A percentile compares a stretch with the other conserved stretches of the same genome.
These are phyloP conservation scores for Phytophthora lateralis DNA, from an alignment of 352 stramenopile genomes.

Conservation along the genomic window DNA sequence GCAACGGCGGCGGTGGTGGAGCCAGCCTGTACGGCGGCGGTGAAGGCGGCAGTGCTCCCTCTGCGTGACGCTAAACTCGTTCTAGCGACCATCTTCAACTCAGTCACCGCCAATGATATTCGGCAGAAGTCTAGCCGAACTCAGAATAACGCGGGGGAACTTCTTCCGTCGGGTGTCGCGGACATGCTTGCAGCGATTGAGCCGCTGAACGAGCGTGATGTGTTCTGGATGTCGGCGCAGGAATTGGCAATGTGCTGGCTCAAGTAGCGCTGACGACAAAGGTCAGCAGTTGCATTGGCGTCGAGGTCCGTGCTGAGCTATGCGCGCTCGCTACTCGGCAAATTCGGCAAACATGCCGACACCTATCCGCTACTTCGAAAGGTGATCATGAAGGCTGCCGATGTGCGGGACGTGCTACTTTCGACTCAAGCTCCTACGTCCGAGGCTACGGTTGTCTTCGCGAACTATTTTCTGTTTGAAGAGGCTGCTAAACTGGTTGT, in stretches of 20 bases:
- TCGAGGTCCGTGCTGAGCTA: background rate
- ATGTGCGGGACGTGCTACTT: conserved; percentile 3
- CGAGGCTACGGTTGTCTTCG: conserved; percentile 13
- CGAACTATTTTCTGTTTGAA: conserved; percentile 17
- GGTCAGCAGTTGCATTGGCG: too few species aligned
- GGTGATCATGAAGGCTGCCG: background rate
- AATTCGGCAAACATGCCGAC: background rate
- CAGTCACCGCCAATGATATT: background rate
- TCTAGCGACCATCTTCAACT: background rate
- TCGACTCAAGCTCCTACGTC: background rate
- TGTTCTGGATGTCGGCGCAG: conserved; percentile 14
- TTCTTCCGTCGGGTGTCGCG: conserved; percentile 1
- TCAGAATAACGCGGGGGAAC: background rate
- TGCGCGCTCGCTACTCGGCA: background rate
- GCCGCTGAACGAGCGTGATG: background rate
- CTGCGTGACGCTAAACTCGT: too few species aligned
- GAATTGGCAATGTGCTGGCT: conserved; percentile 8
- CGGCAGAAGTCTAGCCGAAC: conserved; percentile 1
- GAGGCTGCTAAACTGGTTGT: conserved; percentile 5
- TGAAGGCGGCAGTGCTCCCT: too few species aligned
- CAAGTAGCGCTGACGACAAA: too few species aligned
- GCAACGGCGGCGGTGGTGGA: too few species aligned
- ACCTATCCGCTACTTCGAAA: conserved; percentile 1
- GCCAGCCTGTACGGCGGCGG: too few species aligned
- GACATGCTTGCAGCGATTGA: conserved; percentile 1